A percentile compares a stretch with the other conserved stretches of the same genome.
Evolutionary conservation across 495 filamentous ascomycete species (phyloP).

Genomic region (Astrothelium subdiscretum): DNA sequence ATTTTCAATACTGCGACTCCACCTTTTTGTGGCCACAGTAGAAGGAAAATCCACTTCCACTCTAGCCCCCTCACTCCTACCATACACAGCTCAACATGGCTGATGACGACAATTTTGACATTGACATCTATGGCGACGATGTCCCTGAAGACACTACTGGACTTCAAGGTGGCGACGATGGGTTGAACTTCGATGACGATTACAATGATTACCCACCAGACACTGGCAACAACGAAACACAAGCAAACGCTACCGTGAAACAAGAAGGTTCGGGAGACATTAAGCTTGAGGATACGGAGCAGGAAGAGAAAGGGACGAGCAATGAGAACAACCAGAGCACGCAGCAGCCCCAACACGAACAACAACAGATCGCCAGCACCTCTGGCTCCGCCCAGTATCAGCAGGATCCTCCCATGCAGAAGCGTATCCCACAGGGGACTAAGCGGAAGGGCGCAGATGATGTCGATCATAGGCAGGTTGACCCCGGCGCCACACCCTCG

Average conservation of each 20-base stretch:
- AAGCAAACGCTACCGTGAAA: not conserved
- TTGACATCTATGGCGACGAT: constrained; percentile 92
- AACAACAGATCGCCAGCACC: constrained; percentile 39
- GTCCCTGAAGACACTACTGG: constrained; percentile 30
- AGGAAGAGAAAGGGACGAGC: not conserved
- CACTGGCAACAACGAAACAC: not conserved
- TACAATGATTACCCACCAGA: not conserved
- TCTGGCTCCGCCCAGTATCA: constrained; percentile 32
- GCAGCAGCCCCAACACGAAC: constrained; percentile 26
- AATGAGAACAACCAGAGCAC: not conserved
- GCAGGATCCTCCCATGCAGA: constrained; percentile 35
- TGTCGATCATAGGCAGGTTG: constrained; percentile 43
- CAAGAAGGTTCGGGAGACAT: not conserved
- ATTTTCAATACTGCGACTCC: not conserved
- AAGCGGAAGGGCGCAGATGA: constrained; percentile 27
- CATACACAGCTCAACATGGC: constrained; percentile 26
- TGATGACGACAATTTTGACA: constrained; percentile 90
- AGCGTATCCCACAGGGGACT: constrained; percentile 32
- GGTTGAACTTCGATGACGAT: not conserved
- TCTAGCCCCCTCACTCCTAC: not conserved
- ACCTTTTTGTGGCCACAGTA: not conserved
- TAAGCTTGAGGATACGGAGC: not conserved
- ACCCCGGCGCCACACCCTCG: constrained; percentile 72
- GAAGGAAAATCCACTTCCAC: not conserved
- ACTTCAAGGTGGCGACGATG: constrained; percentile 20